Evolutionary conservation across 2,329 filamentous ascomycete species (phyloP).

Genomic region (Ophiostoma himal-ulmi): DNA sequence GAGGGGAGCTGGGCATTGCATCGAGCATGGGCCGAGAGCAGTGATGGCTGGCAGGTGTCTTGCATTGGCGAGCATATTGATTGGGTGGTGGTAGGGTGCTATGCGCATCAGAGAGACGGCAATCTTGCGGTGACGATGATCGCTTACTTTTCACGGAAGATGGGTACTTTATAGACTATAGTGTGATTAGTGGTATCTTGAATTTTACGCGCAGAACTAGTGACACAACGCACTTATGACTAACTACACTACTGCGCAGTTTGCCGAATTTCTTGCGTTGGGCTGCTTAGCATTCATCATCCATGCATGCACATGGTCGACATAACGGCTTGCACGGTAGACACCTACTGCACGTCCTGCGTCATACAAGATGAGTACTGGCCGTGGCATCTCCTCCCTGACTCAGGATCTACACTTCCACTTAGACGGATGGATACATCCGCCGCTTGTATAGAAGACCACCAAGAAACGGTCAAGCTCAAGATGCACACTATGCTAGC

Average conservation of each 20-base stretch:
- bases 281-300: too few relatives aligned
- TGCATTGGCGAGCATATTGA: not conserved
- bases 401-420: slow-evolving; percentile 4
- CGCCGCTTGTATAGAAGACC: not conserved
- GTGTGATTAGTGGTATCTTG: too few relatives aligned
- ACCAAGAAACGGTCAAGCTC: not conserved
- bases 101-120: too few relatives aligned
- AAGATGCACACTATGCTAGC: not conserved
- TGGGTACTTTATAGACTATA: too few relatives aligned
- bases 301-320: not conserved
- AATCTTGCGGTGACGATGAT: too few relatives aligned
- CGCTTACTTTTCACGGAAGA: too few relatives aligned
- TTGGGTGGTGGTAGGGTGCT: too few relatives aligned
- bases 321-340: not conserved
- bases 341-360: not conserved
- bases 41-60: not conserved
- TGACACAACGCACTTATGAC: too few relatives aligned
- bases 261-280: too few relatives aligned
- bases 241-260: too few relatives aligned
- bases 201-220: too few relatives aligned
- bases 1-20: not conserved
- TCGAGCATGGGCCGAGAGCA: not conserved
- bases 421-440: slow-evolving; percentile 6
- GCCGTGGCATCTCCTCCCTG: not conserved
- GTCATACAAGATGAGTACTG: not conserved